A percentile compares a stretch with the other conserved stretches of the same genome.
Evolutionary conservation across 164 flowering plant species (phyloP).

Genomic region (Aristolochia fimbriata): DNA sequence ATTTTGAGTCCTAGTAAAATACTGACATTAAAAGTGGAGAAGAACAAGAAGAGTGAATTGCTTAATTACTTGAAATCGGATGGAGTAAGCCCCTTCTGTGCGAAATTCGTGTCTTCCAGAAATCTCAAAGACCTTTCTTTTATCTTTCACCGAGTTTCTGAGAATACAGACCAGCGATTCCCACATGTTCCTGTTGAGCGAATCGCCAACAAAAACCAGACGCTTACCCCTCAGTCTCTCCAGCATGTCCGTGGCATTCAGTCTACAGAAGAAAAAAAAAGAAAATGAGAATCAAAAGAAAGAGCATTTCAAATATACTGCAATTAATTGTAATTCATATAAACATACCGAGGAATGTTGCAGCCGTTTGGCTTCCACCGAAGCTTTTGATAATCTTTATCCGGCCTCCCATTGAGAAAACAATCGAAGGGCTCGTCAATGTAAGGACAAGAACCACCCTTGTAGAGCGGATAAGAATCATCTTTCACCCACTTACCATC

Average conservation of each 20-base stretch:
- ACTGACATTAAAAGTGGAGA: not conserved
- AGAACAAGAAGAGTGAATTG: not conserved
- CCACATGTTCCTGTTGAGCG: constrained; percentile 98
- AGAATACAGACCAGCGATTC: constrained; percentile 85
- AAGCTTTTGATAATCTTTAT: constrained; percentile 38
- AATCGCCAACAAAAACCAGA: constrained; percentile 89
- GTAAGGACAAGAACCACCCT: constrained; percentile 68
- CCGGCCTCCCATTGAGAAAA: constrained; percentile 72
- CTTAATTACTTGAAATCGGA: constrained; percentile 1
- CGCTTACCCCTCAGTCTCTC: constrained; percentile 71
- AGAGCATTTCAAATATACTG: not conserved
- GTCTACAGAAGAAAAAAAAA: constrained; percentile 28
- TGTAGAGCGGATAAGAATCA: constrained; percentile 74
- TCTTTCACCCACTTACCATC: constrained; percentile 87
- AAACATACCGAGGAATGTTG: constrained; percentile 60
- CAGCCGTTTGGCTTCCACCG: constrained; percentile 91
- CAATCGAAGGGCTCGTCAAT: constrained; percentile 85
- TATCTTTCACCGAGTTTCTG: constrained; percentile 50
- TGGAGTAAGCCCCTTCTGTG: constrained; percentile 9
- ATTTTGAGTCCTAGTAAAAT: not conserved
- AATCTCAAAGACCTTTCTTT: constrained; percentile 70
- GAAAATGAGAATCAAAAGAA: not conserved
- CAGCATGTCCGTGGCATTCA: constrained; percentile 58
- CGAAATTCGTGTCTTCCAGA: constrained; percentile 64
- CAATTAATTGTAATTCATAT: not conserved